Conservation (phyloP, 768 basidiomycete genomes). For the Psilocybe azurescens region DNA sequence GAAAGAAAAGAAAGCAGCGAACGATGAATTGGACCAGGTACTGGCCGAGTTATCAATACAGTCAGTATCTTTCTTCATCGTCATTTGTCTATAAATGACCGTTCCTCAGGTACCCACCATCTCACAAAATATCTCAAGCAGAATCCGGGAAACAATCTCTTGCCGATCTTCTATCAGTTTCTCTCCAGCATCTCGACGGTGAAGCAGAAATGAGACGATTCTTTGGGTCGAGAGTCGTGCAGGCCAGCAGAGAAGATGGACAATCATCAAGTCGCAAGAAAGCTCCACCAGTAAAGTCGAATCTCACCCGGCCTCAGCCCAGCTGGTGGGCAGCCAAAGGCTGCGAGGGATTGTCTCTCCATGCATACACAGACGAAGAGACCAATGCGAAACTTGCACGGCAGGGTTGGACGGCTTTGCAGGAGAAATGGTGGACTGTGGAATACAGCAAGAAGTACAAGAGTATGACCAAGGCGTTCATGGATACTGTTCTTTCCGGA, state of each 20-base stretch:
- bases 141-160: slow-evolving; percentile 39
- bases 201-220: slow-evolving; percentile 93
- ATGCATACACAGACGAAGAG: slow-evolving; percentile 62
- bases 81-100: not conserved
- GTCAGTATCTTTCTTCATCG: slow-evolving; percentile 40
- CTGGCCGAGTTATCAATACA: slow-evolving; percentile 84
- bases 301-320: slow-evolving; percentile 76
- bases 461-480: slow-evolving; percentile 79
- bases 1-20: slow-evolving; percentile 67
- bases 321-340: slow-evolving; percentile 76
- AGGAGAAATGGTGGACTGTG: slow-evolving; percentile 89
- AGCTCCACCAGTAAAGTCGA: slow-evolving; percentile 58
- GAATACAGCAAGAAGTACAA: slow-evolving; percentile 88
- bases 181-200: slow-evolving; percentile 79
- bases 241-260: slow-evolving; percentile 52
- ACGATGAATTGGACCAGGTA: slow-evolving; percentile 84
- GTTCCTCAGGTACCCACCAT: slow-evolving; percentile 53
- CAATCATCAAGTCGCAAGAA: slow-evolving; percentile 43
- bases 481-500: slow-evolving; percentile 80
- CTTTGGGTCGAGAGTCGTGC: slow-evolving; percentile 90
- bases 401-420: slow-evolving; percentile 44
- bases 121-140: slow-evolving; percentile 42
- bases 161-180: slow-evolving; percentile 74
- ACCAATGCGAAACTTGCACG: slow-evolving; percentile 43
- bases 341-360: slow-evolving; percentile 76